Base-by-base conservation (phyloP, 495 filamentous ascomycete genomes). In the Pyrenopolyporus hunteri region DNA sequence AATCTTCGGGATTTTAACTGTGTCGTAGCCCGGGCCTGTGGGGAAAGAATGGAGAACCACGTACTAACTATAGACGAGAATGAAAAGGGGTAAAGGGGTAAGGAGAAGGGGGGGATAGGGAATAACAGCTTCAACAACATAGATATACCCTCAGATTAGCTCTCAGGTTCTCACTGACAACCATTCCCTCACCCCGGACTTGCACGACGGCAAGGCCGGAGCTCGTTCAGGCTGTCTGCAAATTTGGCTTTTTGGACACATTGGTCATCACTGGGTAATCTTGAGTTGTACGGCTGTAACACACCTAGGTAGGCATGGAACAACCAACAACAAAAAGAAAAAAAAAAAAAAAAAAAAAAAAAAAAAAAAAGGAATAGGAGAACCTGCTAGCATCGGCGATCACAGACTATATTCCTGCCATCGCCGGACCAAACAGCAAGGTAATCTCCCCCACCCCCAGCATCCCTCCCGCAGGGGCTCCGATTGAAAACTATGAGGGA, bases 221-320 rank as follows among this genome's bases (percentile, higher is more conserved):
- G 43, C 33, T 64, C 22, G 63, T 50, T 63, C 63, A 68, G 75
- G 80, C 73, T 83, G 78, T 70, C 80, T 84, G 76, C 82, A 83
- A 83, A 80, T 84, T 83, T 83, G 82, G 82, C 81, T 83, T 84
- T 82, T 82, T 82, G 81, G 80, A 73, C 64, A 76, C 76, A 52
- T 79, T 79, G 67, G 71, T 84, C 82, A 84, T 84, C 82, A 84
- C 71, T 51, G 79, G 79, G 80, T 64, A 43, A 54, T 69, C 57
- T 70, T 70, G 63, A 74, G 59, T 52, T 42, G 43, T 63, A 47
- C 48, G 28, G 25, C 52, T 35, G 58, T 51, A 42, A 33, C 25
- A 56, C 57, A 40, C 49, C 62, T 29, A 49, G n/a, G n/a, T n/a
- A n/a, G n/a, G n/a, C n/a, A n/a, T n/a, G n/a, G n/a, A n/a, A n/a